Evolutionary conservation across 176 grass and related monocot genomes (phyloP), one percentile per base, ranked within the genome.

Genomic region (Urochloa ruziziensis): DNA sequence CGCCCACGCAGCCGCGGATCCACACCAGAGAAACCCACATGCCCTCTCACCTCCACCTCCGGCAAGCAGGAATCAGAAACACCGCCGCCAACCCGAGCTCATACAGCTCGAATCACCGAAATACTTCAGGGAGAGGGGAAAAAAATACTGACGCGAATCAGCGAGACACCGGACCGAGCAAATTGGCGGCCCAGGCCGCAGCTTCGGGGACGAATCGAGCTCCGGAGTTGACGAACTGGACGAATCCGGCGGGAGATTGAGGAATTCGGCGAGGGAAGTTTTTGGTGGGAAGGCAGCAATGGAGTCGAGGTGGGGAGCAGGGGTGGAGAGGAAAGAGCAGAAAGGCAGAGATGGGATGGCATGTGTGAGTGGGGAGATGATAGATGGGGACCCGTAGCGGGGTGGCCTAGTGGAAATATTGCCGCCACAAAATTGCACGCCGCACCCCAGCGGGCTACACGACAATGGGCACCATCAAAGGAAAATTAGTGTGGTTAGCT

Each of bases 11-110:
- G 72, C 96, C 93, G 57, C 84, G 83, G 74, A 99, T 96, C 93
- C 93, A 96, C 63, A 93, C 93, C 87, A 96, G 91, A 67, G 89
- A 94, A 76, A 96, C 73, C 91, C 93, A 96, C 93, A 94, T 99
- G 83, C 91, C 87, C 91, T 69, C 54, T 18, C 79, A 24, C 71
- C 18, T 63, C 80, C 37, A 52, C 72, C 73, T 23, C 52, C 29
- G 25, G 25, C 49, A 18, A 71, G 44, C 47, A 51, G 36, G 37
- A 53, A 47, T 75, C 82, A 83, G 39, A 34, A 27, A 63, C 30
- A 10, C 40, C 43, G 10, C 69, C 44, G 23, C 32, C 78, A 89
- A 48, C 32, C 61, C 43, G 46, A 96, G 75, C 78, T 86, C 59
- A 86, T 59, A 58, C 25, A 57, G 48, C 80, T 14, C 39, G 67